A percentile compares a stretch with the other conserved stretches of the same genome.
These are phyloP conservation scores for Cryphonectria naterciae DNA, from an alignment of 2,329 filamentous ascomycete species.

Conservation along the genomic window DNA sequence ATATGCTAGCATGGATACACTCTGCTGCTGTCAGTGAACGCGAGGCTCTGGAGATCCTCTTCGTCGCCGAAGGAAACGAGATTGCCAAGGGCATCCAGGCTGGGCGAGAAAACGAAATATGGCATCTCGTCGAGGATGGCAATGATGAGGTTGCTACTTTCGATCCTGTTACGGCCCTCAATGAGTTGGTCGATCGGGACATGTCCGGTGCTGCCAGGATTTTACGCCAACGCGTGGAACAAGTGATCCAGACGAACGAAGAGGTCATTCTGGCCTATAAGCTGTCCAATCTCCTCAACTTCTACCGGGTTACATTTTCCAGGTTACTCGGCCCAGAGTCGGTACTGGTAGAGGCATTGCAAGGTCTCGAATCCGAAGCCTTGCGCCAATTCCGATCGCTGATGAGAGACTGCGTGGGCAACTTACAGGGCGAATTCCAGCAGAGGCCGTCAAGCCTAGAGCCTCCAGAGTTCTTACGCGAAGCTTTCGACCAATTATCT, in stretches of 20 bases:
- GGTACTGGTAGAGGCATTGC: conserved; percentile 69
- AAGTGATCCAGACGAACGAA: conserved; percentile 90
- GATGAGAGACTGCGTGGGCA: conserved; percentile 78
- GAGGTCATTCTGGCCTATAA: conserved; percentile 88
- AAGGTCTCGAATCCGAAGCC: conserved; percentile 73
- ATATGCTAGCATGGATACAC: conserved; percentile 98
- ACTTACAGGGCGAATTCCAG: conserved; percentile 73
- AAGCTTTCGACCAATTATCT: conserved; percentile 77
- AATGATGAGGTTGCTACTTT: conserved; percentile 60
- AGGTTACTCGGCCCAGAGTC: conserved; percentile 75
- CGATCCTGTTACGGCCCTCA: conserved; percentile 79
- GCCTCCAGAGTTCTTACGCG: conserved; percentile 78
- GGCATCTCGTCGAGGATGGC: conserved; percentile 70
- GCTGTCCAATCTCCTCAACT: conserved; percentile 83
- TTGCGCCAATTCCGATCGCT: conserved; percentile 81
- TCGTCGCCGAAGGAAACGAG: conserved; percentile 87
- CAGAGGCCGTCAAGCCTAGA: conserved; percentile 73
- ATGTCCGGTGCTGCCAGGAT: conserved; percentile 79
- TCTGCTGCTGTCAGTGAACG: conserved; percentile 92
- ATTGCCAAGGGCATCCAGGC: conserved; percentile 81
- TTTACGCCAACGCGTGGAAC: conserved; percentile 87
- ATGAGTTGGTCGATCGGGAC: conserved; percentile 85
- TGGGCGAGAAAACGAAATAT: conserved; percentile 81
- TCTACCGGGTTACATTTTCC: conserved; percentile 85
- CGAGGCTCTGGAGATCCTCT: conserved; percentile 88